Percentiles rank a stretch among this genome's conserved stretches.
These are phyloP conservation scores for Suaeda aralocaspica DNA, from an alignment of 148 eudicot species.

Conservation along the genomic window DNA sequence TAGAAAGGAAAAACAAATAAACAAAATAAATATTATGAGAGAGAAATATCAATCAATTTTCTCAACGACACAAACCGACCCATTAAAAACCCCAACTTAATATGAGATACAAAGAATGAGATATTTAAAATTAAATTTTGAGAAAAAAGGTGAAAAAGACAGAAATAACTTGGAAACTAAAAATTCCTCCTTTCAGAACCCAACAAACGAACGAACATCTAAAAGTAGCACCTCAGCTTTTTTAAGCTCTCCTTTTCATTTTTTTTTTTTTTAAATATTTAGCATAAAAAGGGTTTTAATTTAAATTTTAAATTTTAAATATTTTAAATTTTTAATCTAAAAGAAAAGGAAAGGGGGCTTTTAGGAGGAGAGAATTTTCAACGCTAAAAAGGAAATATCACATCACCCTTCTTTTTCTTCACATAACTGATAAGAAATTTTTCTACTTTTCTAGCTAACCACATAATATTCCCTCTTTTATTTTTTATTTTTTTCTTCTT, in stretches of 20 bases:
- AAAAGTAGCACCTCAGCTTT: constrained; percentile 28
- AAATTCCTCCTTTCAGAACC: constrained; percentile 12
- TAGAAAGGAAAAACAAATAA: no score
- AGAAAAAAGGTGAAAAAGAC: constrained; percentile 4
- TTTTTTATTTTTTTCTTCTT: background rate
- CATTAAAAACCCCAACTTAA: constrained; percentile 13
- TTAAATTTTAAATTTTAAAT: no score
- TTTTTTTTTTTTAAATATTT: background rate
- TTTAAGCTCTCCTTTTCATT: constrained; percentile 4
- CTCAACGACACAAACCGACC: constrained; percentile 41
- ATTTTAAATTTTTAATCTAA: no score
- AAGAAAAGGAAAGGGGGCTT: constrained; percentile 1
- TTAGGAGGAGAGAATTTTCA: constrained; percentile 25
- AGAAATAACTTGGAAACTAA: constrained; percentile 19
- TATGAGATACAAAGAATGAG: background rate
- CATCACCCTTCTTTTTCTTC: constrained; percentile 24
- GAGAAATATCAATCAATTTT: constrained; percentile 19
- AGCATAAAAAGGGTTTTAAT: no score
- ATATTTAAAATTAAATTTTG: background rate
- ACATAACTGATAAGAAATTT: constrained; percentile 11
- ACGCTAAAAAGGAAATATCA: constrained; percentile 36
- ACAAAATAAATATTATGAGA: background rate
- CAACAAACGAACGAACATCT: constrained; percentile 31
- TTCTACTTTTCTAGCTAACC: background rate
- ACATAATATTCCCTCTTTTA: background rate